These are phyloP conservation scores for Microdochium nivale DNA, from an alignment of 2,329 filamentous ascomycete genomes.

Conservation along the genomic window DNA sequence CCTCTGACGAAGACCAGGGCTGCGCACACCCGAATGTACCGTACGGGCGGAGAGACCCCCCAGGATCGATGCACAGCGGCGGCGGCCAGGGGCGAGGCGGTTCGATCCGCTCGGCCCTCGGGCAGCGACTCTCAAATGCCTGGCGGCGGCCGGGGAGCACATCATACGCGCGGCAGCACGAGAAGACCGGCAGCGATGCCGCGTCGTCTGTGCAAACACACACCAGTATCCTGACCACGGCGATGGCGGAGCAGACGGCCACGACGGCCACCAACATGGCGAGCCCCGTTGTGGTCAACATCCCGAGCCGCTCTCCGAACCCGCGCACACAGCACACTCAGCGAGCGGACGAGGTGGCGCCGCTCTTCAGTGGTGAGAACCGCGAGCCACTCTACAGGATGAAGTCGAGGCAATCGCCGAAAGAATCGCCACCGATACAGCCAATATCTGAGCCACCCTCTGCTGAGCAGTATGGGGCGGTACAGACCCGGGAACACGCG, in stretches of 20 bases:
- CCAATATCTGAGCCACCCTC: neutral
- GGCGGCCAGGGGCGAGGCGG: neutral
- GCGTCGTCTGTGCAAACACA: slow-evolving; percentile 1
- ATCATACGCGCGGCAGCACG: neutral
- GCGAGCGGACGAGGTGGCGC: slow-evolving; percentile 8
- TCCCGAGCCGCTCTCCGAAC: slow-evolving; percentile 20
- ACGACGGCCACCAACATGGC: slow-evolving; percentile 16
- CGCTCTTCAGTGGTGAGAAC: slow-evolving; percentile 13
- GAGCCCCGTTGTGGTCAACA: slow-evolving; percentile 21
- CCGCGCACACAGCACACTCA: slow-evolving; percentile 15
- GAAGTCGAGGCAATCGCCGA: neutral
- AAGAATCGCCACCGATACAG: neutral
- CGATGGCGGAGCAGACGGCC: slow-evolving; percentile 14
- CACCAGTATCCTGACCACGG: slow-evolving; percentile 20
- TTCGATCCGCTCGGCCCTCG: neutral
- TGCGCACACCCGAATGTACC: neutral
- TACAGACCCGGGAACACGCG: neutral
- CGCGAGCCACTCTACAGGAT: neutral
- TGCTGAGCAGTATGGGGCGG: neutral
- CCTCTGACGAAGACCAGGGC: slow-evolving; percentile 7
- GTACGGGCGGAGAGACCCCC: neutral
- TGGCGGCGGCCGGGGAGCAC: neutral
- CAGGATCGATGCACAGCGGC: neutral
- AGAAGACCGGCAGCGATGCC: neutral
- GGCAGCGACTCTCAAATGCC: neutral